These are phyloP conservation scores for Moesziomyces sp. DNA, from an alignment of 1,284 basidiomycete genomes.

Conservation along the genomic window DNA sequence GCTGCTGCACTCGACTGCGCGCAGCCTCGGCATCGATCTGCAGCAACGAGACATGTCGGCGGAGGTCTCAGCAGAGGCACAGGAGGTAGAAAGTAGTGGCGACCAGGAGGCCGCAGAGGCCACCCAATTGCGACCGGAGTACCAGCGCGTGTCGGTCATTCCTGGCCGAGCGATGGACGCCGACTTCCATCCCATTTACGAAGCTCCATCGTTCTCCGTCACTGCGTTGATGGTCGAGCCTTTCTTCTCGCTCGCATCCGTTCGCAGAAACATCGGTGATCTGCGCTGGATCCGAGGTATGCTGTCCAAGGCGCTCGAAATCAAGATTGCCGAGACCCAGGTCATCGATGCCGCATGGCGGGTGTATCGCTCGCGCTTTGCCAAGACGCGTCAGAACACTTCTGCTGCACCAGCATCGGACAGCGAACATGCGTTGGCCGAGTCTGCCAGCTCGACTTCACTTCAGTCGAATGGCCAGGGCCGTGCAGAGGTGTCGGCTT, in stretches of 20 bases:
- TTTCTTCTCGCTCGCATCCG: slow-evolving; percentile 34
- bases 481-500: slow-evolving; percentile 24
- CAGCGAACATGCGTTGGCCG: not conserved
- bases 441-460: slow-evolving; percentile 7
- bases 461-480: slow-evolving; percentile 21
- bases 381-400: slow-evolving; percentile 11
- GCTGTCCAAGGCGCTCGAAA: slow-evolving; percentile 34
- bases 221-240: slow-evolving; percentile 46
- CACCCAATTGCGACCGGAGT: slow-evolving; percentile 12
- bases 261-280: slow-evolving; percentile 16
- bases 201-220: slow-evolving; percentile 48
- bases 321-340: slow-evolving; percentile 32
- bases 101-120: slow-evolving; percentile 5
- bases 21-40: slow-evolving; percentile 27
- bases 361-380: slow-evolving; percentile 29
- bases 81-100: not conserved
- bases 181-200: slow-evolving; percentile 47
- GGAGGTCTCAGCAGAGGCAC: not conserved
- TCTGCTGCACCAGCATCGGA: not conserved
- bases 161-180: slow-evolving; percentile 29
- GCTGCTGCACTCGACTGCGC: slow-evolving; percentile 23
- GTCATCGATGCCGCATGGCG: slow-evolving; percentile 41
- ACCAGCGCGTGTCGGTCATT: slow-evolving; percentile 8
- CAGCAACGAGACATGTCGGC: not conserved
- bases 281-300: slow-evolving; percentile 31